Evolutionary conservation across 495 filamentous ascomycete species (phyloP).

Genomic region (Hypoxylon perforatum): DNA sequence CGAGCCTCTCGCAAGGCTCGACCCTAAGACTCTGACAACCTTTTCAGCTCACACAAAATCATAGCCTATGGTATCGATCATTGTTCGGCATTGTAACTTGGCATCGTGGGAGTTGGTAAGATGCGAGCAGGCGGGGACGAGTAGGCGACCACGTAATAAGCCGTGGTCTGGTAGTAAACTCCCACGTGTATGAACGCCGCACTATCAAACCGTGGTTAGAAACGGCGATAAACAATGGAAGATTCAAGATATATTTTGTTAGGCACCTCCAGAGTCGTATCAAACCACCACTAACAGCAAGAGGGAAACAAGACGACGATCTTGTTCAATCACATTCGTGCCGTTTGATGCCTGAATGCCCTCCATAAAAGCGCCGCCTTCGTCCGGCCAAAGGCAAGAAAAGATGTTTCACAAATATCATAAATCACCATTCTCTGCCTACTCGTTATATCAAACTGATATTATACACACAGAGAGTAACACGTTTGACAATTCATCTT

Average conservation of each 20-base stretch:
- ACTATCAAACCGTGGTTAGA: constrained; percentile 3
- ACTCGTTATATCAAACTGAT: not conserved
- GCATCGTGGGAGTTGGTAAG: constrained; percentile 13
- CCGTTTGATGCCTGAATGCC: not conserved
- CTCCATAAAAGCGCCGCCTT: not conserved
- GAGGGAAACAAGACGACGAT: constrained; percentile 8
- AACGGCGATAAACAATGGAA: not conserved
- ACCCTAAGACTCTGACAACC: not conserved
- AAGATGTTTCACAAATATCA: not conserved
- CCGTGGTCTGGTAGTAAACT: constrained; percentile 11
- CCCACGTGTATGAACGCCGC: constrained; percentile 28
- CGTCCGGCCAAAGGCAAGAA: not conserved
- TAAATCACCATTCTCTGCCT: not conserved
- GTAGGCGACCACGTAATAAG: constrained; percentile 23
- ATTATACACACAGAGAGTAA: too few relatives aligned
- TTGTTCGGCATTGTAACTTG: constrained; percentile 22
- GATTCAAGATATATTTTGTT: not conserved
- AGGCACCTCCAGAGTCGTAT: not conserved
- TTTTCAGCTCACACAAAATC: constrained; percentile 6
- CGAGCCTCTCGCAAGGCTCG: not conserved
- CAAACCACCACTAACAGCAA: constrained; percentile 4
- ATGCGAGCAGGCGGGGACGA: not conserved
- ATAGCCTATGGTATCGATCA: constrained; percentile 8
- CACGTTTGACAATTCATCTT: not conserved
- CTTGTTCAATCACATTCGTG: not conserved